Evolutionary conservation across 495 filamentous ascomycete species (phyloP).

Genomic region (Jackrogersella minutella): DNA sequence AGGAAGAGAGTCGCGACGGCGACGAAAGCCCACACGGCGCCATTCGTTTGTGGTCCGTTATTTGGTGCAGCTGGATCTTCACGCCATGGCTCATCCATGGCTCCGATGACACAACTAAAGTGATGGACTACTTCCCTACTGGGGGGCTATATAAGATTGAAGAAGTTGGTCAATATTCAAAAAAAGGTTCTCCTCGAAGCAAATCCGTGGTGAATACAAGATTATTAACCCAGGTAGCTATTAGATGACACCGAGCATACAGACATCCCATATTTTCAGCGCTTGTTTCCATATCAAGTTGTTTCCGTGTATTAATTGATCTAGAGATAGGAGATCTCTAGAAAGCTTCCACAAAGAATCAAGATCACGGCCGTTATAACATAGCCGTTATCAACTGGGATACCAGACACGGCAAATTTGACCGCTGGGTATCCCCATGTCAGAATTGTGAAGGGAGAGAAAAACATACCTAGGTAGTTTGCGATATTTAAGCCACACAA

Average conservation of each 20-base stretch:
- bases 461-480: background rate
- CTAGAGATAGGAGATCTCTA: background rate
- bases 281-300: no score
- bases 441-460: background rate
- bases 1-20: slow-evolving; percentile 37
- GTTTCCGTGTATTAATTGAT: no score
- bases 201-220: background rate
- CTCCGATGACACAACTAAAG: background rate
- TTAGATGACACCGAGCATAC: background rate
- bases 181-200: background rate
- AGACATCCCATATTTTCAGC: background rate
- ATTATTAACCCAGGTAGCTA: background rate
- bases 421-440: background rate
- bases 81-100: background rate
- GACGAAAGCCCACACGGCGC: slow-evolving; percentile 31
- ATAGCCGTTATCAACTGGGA: background rate
- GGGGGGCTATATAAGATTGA: no score
- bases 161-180: no score
- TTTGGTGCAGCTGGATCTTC: background rate
- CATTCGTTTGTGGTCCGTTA: slow-evolving; percentile 30
- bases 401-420: background rate
- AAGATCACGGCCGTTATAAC: background rate
- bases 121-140: background rate
- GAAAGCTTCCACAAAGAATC: background rate
- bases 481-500: background rate